A percentile compares a stretch with the other conserved stretches of the same genome.
Evolutionary conservation across 2,329 filamentous ascomycete species (phyloP).

Genomic region (Macrophomina phaseolina): DNA sequence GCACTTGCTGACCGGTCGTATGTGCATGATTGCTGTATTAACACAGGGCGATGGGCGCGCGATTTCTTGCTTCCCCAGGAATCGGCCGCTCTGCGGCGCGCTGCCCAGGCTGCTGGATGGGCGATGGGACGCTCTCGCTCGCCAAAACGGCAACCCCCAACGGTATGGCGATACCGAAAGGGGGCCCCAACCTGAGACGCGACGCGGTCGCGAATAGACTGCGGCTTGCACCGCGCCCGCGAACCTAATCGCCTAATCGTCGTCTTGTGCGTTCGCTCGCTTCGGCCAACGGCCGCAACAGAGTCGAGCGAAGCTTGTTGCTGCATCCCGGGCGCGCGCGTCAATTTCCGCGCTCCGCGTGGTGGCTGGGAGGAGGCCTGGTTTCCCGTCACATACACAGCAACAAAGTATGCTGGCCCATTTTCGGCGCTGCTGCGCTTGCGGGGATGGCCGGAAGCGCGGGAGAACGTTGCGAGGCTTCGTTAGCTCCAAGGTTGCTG

Average conservation of each 20-base stretch:
- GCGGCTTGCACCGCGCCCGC: slow-evolving; percentile 23
- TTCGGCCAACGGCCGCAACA: slow-evolving; percentile 20
- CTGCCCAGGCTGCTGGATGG: background rate
- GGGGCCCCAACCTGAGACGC: slow-evolving; percentile 24
- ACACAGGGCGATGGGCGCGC: background rate
- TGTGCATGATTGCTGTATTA: background rate
- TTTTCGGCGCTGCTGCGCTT: slow-evolving; percentile 30
- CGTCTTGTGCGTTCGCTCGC: slow-evolving; percentile 2
- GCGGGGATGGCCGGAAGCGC: slow-evolving; percentile 46
- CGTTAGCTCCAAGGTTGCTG: slow-evolving; percentile 33
- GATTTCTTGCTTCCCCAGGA: slow-evolving; percentile 26
- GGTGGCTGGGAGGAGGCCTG: slow-evolving; percentile 13
- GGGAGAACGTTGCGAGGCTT: slow-evolving; percentile 38
- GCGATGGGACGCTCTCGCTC: slow-evolving; percentile 1
- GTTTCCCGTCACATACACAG: slow-evolving; percentile 1
- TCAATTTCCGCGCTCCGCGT: slow-evolving; percentile 14
- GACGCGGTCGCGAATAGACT: slow-evolving; percentile 25
- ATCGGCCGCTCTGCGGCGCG: slow-evolving; percentile 21
- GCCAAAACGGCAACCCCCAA: slow-evolving; percentile 13
- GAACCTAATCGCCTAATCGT: slow-evolving; percentile 22
- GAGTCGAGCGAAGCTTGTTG: slow-evolving; percentile 10
- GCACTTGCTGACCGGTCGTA: slow-evolving; percentile 11
- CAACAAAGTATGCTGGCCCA: background rate
- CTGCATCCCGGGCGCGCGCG: background rate
- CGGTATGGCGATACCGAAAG: slow-evolving; percentile 14